Evolutionary conservation across 2,329 filamentous ascomycete genomes (phyloP).

Genomic region (Huntiella decipiens): DNA sequence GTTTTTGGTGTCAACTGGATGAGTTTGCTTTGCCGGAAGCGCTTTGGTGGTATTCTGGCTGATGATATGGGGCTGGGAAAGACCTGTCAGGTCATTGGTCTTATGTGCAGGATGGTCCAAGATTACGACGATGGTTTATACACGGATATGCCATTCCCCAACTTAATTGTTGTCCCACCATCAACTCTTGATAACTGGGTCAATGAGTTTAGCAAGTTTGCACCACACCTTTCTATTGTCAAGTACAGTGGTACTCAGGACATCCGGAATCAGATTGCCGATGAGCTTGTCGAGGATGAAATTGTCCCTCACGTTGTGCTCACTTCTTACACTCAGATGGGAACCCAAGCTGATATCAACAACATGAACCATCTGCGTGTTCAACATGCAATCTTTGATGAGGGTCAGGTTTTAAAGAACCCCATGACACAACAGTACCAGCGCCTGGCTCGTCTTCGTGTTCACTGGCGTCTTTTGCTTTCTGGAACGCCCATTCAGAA

Average conservation of each 20-base stretch:
- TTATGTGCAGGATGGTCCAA: slow-evolving; percentile 67
- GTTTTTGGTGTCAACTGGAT: slow-evolving; percentile 92
- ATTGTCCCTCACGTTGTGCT: slow-evolving; percentile 43
- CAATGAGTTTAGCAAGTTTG: slow-evolving; percentile 74
- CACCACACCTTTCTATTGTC: slow-evolving; percentile 55
- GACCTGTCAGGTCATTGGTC: slow-evolving; percentile 88
- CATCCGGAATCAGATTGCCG: slow-evolving; percentile 48
- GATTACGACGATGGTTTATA: slow-evolving; percentile 24
- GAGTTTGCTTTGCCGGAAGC: slow-evolving; percentile 58
- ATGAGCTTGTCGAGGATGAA: slow-evolving; percentile 30
- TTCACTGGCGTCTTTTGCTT: slow-evolving; percentile 70
- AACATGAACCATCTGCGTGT: slow-evolving; percentile 30
- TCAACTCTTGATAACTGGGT: slow-evolving; percentile 95
- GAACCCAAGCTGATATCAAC: slow-evolving; percentile 28
- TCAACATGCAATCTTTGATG: slow-evolving; percentile 60
- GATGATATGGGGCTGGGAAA: slow-evolving; percentile 97
- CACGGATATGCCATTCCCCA: slow-evolving; percentile 37
- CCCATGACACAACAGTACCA: slow-evolving; percentile 64
- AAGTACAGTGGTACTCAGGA: slow-evolving; percentile 47
- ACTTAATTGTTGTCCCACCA: slow-evolving; percentile 77
- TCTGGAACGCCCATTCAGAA: slow-evolving; percentile 80
- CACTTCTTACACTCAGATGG: slow-evolving; percentile 41
- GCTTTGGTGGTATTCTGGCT: slow-evolving; percentile 75
- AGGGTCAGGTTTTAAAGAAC: slow-evolving; percentile 88
- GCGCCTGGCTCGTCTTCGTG: slow-evolving; percentile 56